phyloP scores from a whole-genome alignment of 805 yeast genomes.

The Sugiyamaella floridensis region DNA sequence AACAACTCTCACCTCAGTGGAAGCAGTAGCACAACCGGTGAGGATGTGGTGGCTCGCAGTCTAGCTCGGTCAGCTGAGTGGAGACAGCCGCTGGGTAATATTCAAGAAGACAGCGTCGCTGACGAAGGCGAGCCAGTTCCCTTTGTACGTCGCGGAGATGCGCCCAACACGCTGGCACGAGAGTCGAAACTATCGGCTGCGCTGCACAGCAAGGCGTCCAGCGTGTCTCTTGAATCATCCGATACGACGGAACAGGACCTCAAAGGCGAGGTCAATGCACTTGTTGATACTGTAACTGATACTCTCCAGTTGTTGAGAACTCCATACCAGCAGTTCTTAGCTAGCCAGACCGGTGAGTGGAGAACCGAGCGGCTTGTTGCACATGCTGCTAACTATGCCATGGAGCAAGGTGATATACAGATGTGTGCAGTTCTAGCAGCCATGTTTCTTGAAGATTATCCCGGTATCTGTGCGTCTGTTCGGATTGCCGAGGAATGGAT shows the following conservation, averaged over 20 bases:
- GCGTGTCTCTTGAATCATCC: conserved; percentile 48
- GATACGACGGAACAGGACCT: conserved; percentile 74
- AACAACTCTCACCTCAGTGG: not conserved
- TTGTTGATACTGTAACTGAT: not conserved
- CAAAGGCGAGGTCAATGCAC: conserved; percentile 39
- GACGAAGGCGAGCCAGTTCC: not conserved
- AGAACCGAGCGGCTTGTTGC: conserved; percentile 43
- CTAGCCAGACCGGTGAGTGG: conserved; percentile 44
- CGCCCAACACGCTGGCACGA: not conserved
- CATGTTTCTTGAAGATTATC: conserved; percentile 42
- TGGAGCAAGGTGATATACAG: conserved; percentile 57
- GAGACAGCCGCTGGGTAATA: conserved; percentile 9
- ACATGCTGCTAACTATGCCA: conserved; percentile 48
- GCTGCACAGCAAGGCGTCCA: not conserved
- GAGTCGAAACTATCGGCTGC: conserved; percentile 1
- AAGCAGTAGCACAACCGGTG: conserved; percentile 1
- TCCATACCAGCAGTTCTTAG: conserved; percentile 4
- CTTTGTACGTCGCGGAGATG: not conserved
- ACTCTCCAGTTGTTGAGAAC: not conserved
- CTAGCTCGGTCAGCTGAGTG: conserved; percentile 4
- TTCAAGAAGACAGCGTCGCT: conserved; percentile 7
- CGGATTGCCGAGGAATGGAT: conserved; percentile 47
- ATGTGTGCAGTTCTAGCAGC: conserved; percentile 52
- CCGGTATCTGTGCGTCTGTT: conserved; percentile 27
- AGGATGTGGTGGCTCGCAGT: conserved; percentile 1